Evolutionary conservation across 2,329 filamentous ascomycete genomes (phyloP).

Genomic region (Thelonectria discophora): DNA sequence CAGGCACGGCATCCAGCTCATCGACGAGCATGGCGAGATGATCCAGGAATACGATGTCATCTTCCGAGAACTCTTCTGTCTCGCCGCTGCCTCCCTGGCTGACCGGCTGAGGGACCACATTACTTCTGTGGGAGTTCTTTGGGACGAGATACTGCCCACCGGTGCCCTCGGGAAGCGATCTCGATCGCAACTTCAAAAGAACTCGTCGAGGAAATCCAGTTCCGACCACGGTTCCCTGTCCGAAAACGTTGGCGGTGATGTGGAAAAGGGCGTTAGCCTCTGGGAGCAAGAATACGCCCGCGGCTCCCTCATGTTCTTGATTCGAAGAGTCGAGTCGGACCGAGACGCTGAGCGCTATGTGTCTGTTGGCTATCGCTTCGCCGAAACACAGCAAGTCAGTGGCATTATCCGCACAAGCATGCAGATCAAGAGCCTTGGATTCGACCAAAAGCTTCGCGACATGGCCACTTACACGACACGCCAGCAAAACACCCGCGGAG

Average conservation of each 20-base stretch:
- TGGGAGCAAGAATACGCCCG: slow-evolving; percentile 62
- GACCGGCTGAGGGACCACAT: slow-evolving; percentile 70
- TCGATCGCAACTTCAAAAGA: slow-evolving; percentile 29
- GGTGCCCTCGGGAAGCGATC: slow-evolving; percentile 51
- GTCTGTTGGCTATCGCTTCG: slow-evolving; percentile 81
- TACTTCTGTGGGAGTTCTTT: slow-evolving; percentile 72
- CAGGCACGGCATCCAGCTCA: slow-evolving; percentile 52
- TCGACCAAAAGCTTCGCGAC: slow-evolving; percentile 67
- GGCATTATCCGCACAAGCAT: slow-evolving; percentile 75
- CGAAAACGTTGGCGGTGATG: slow-evolving; percentile 43
- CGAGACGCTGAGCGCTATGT: slow-evolving; percentile 71
- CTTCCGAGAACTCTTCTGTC: slow-evolving; percentile 85
- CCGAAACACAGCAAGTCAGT: slow-evolving; percentile 72
- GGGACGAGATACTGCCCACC: slow-evolving; percentile 78
- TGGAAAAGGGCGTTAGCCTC: slow-evolving; percentile 52
- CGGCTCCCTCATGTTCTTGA: slow-evolving; percentile 83
- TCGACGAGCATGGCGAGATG: slow-evolving; percentile 63
- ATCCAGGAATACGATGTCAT: slow-evolving; percentile 77
- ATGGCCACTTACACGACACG: slow-evolving; percentile 69
- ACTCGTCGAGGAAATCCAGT: slow-evolving; percentile 23
- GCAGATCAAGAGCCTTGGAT: slow-evolving; percentile 72
- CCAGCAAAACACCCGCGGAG: slow-evolving; percentile 57
- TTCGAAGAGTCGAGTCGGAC: slow-evolving; percentile 66
- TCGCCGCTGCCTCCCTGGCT: slow-evolving; percentile 79
- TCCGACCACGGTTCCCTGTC: slow-evolving; percentile 24